A percentile compares a stretch with the other conserved stretches of the same genome.
phyloP scores from a whole-genome alignment of 208 protist genomes.

The Leishmania gerbilli region DNA sequence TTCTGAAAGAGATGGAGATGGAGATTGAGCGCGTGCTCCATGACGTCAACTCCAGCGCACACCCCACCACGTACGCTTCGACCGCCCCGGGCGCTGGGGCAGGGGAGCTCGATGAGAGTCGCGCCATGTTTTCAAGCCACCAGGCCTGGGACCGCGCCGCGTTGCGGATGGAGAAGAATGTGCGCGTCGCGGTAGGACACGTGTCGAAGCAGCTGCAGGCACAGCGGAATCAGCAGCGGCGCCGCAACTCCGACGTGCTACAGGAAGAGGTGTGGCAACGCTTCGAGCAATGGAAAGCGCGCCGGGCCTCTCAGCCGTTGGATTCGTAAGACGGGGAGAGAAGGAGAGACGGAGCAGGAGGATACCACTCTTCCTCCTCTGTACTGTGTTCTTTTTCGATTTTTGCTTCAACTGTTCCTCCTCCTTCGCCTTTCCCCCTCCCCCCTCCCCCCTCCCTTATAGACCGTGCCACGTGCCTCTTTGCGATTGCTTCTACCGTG shows the following conservation, averaged over 20 bases:
- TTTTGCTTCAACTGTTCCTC: too few relatives aligned
- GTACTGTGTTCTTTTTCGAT: background rate
- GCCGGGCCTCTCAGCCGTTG: slow-evolving; percentile 19
- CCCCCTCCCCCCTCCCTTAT: background rate
- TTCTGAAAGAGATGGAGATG: slow-evolving; percentile 77
- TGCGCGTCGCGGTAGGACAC: slow-evolving; percentile 39
- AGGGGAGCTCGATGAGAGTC: background rate
- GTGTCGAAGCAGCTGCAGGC: slow-evolving; percentile 38
- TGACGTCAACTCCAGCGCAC: slow-evolving; percentile 17
- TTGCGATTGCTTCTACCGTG: background rate
- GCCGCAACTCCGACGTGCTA: slow-evolving; percentile 10
- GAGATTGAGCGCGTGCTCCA: slow-evolving; percentile 68
- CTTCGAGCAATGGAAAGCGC: slow-evolving; percentile 70
- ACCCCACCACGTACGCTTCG: background rate
- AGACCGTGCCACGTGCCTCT: background rate
- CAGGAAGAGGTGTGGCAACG: slow-evolving; percentile 51
- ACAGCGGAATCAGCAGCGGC: slow-evolving; percentile 18
- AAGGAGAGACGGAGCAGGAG: background rate
- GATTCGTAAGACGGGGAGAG: background rate
- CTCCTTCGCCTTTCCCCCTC: background rate
- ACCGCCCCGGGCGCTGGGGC: background rate
- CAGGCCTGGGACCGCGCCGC: slow-evolving; percentile 21
- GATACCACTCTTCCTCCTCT: background rate
- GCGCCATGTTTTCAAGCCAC: background rate
- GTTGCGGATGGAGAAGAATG: slow-evolving; percentile 26